phyloP scores from a whole-genome alignment of 805 yeast species.

The Ogataea pini region DNA sequence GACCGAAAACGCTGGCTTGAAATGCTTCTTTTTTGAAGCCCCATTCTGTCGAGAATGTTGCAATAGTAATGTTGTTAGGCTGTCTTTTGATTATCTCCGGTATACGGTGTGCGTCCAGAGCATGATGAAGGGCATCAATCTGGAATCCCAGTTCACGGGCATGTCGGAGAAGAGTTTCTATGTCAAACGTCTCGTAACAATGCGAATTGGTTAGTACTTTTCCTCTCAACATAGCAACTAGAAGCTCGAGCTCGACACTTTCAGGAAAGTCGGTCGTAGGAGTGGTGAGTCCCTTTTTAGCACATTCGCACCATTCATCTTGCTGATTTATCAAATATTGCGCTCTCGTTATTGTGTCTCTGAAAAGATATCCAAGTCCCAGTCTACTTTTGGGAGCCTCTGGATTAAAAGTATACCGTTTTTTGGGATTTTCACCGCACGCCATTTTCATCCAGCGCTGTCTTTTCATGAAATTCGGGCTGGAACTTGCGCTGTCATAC shows the following conservation, averaged over 20 bases:
- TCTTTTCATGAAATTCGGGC: no score
- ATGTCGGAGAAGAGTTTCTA: not conserved
- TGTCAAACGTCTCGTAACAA: not conserved
- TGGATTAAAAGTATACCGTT: not conserved
- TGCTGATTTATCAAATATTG: not conserved
- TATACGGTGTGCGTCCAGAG: not conserved
- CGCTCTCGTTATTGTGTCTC: not conserved
- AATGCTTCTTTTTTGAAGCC: not conserved
- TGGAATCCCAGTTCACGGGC: not conserved
- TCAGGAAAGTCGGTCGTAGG: not conserved
- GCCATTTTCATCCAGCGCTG: constrained; percentile 1
- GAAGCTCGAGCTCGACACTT: not conserved
- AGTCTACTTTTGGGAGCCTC: not conserved
- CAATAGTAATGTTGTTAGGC: not conserved
- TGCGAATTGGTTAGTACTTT: not conserved
- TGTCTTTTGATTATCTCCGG: not conserved
- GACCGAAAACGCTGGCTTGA: not conserved
- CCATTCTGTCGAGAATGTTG: not conserved
- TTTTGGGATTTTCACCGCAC: not conserved
- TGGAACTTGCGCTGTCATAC: not conserved
- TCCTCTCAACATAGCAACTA: not conserved
- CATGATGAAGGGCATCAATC: not conserved
- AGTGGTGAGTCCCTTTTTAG: not conserved
- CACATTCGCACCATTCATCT: not conserved
- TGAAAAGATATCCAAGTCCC: not conserved